phyloP scores from a whole-genome alignment of 192 early-diverging fungal species.

The Backusella sp. region DNA sequence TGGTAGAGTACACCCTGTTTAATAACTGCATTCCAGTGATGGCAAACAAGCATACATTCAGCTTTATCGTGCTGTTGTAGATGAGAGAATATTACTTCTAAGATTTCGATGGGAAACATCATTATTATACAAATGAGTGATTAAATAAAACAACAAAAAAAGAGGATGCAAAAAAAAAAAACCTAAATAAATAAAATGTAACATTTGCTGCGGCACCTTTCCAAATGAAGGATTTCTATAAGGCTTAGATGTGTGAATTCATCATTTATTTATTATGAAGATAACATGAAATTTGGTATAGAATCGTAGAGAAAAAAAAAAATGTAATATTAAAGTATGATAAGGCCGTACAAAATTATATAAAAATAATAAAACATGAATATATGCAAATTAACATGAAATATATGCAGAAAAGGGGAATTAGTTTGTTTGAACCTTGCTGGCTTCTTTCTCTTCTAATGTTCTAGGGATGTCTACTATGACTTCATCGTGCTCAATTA shows the following conservation, averaged over 20 bases:
- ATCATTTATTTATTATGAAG: neutral
- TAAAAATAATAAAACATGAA: neutral
- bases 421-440: neutral
- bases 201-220: too few relatives aligned
- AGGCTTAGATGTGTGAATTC: neutral
- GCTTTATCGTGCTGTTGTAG: too few relatives aligned
- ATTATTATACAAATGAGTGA: too few relatives aligned
- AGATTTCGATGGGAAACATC: too few relatives aligned
- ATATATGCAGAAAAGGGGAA: neutral
- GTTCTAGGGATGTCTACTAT: neutral
- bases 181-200: too few relatives aligned
- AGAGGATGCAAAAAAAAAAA: too few relatives aligned
- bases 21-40: too few relatives aligned
- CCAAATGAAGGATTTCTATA: too few relatives aligned
- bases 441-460: neutral
- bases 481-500: neutral
- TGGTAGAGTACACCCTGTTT: too few relatives aligned
- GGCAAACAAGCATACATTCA: too few relatives aligned
- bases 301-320: neutral
- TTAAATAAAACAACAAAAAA: too few relatives aligned
- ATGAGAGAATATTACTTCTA: too few relatives aligned
- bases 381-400: conserved; percentile 4
- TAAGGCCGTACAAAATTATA: neutral
- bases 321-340: neutral
- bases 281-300: neutral